phyloP scores from a whole-genome alignment of 2,329 filamentous ascomycete species.

The Neopestalotiopsis clavispora region DNA sequence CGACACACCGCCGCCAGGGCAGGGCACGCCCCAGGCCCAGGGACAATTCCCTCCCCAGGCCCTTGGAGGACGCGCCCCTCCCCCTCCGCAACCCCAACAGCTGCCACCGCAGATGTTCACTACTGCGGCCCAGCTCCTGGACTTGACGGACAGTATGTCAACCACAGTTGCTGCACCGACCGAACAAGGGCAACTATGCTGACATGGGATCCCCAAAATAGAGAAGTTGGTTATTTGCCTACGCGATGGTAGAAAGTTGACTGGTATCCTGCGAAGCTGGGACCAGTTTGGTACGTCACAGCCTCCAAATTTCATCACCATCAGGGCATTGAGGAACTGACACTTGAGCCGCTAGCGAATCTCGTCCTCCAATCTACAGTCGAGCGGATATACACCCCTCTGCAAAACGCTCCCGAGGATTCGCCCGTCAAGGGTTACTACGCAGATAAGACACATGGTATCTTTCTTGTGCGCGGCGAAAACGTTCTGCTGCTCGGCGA shows the following conservation, averaged over 20 bases:
- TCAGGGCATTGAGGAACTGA: neutral
- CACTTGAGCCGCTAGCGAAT: slow-evolving; percentile 67
- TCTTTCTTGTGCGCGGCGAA: slow-evolving; percentile 92
- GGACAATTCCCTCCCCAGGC: slow-evolving; percentile 26
- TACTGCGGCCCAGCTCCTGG: slow-evolving; percentile 91
- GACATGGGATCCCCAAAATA: slow-evolving; percentile 46
- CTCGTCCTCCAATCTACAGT: slow-evolving; percentile 91
- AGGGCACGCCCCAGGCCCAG: slow-evolving; percentile 31
- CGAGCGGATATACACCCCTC: slow-evolving; percentile 76
- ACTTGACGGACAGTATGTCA: slow-evolving; percentile 92
- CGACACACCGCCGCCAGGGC: slow-evolving; percentile 49
- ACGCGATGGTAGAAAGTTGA: slow-evolving; percentile 90
- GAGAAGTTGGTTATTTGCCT: slow-evolving; percentile 94
- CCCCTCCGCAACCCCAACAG: slow-evolving; percentile 60
- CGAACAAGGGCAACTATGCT: slow-evolving; percentile 23
- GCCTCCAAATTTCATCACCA: neutral
- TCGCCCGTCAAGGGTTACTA: slow-evolving; percentile 59
- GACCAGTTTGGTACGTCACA: slow-evolving; percentile 86
- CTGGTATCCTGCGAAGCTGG: slow-evolving; percentile 92
- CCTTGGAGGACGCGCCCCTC: slow-evolving; percentile 30
- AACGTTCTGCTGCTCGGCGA: slow-evolving; percentile 96
- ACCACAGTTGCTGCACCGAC: neutral
- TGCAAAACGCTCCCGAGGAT: slow-evolving; percentile 39
- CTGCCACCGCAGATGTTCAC: slow-evolving; percentile 97
- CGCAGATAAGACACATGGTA: slow-evolving; percentile 82